phyloP scores from a whole-genome alignment of 768 basidiomycete species.

The Psilocybe cyanescens region DNA sequence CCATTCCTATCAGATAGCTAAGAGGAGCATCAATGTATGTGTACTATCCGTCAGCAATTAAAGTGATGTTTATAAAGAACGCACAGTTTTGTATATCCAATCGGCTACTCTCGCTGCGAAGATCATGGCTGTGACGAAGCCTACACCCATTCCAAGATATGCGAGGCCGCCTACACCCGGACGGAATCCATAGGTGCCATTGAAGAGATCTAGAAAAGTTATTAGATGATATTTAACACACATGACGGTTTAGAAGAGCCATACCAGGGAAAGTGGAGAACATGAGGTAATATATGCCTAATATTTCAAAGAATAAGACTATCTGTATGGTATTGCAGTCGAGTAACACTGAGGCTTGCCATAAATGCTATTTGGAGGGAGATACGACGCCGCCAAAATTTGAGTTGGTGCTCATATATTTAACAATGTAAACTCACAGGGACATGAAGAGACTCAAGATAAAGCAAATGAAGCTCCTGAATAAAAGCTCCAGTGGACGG shows the following conservation, averaged over 20 bases:
- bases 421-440: slow-evolving; percentile 48
- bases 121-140: slow-evolving; percentile 52
- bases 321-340: not conserved
- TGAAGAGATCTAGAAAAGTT: slow-evolving; percentile 45
- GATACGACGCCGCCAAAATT: not conserved
- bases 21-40: not conserved
- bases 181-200: slow-evolving; percentile 51
- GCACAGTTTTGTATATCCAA: slow-evolving; percentile 51
- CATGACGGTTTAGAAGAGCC: slow-evolving; percentile 6
- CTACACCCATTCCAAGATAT: slow-evolving; percentile 58
- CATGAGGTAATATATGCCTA: slow-evolving; percentile 75
- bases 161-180: slow-evolving; percentile 57
- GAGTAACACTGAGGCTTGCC: not conserved
- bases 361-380: not conserved
- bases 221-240: not conserved
- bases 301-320: slow-evolving; percentile 39
- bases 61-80: slow-evolving; percentile 9
- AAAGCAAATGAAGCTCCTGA: slow-evolving; percentile 69
- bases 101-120: slow-evolving; percentile 53
- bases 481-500: slow-evolving; percentile 62
- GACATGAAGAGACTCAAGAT: slow-evolving; percentile 71
- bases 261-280: slow-evolving; percentile 68
- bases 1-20: slow-evolving; percentile 57
- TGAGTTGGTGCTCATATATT: not conserved
- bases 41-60: not conserved